Percentiles rank a stretch among this genome's conserved stretches.
phyloP scores from a whole-genome alignment of 2,329 filamentous ascomycete genomes.

The Elsinoe arachidis region DNA sequence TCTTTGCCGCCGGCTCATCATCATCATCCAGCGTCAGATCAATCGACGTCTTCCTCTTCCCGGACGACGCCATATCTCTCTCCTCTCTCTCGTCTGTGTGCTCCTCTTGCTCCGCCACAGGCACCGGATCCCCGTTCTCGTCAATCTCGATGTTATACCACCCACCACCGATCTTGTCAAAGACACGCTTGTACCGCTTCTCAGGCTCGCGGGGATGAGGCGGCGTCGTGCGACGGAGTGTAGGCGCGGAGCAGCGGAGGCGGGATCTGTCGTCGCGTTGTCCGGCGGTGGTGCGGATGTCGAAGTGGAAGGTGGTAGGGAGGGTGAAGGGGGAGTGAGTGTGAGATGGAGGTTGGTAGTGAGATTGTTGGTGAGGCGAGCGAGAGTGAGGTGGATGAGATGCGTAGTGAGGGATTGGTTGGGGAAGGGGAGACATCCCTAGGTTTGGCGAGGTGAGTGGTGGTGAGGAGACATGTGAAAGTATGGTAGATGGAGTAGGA shows the following conservation, averaged over 20 bases:
- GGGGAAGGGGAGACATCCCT: no score
- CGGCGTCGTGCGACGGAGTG: not conserved
- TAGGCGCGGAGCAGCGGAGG: no score
- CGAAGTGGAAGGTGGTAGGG: not conserved
- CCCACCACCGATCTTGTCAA: not conserved
- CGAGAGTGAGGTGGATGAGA: no score
- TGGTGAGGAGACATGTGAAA: no score
- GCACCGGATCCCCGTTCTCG: not conserved
- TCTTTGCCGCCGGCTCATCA: not conserved
- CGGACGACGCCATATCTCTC: no score
- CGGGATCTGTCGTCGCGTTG: not conserved
- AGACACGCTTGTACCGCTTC: not conserved
- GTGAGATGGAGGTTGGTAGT: not conserved
- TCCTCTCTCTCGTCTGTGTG: not conserved
- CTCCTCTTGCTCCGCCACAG: not conserved
- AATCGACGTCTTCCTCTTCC: no score
- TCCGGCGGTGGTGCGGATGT: not conserved
- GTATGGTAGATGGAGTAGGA: no score
- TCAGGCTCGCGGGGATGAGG: not conserved
- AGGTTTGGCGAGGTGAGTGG: no score
- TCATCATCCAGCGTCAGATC: no score
- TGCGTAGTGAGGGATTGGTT: no score
- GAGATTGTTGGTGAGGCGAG: not conserved
- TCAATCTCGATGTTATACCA: not conserved
- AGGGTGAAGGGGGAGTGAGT: not conserved